Base-by-base conservation (phyloP, 208 protist species). In the Crithidia fasciculata region DNA sequence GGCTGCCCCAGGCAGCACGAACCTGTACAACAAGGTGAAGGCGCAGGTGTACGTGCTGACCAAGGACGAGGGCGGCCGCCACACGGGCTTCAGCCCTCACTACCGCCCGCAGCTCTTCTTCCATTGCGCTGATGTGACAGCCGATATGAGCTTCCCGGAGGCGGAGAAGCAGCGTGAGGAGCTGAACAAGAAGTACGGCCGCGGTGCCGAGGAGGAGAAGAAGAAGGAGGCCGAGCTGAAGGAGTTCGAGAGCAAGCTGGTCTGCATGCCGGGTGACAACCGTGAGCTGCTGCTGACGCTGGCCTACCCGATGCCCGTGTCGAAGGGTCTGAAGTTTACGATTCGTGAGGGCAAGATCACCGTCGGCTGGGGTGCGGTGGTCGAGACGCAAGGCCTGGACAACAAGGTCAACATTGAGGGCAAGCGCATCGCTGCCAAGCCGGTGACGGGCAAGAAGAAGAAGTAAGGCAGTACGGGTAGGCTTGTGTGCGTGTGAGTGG, bases 181-280 rank as follows among this genome's bases (percentile, higher is more conserved):
- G 82, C 85, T 95, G 37, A 87, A 73, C 64, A 96, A 96, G 78
- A 92, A 88, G 78, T 84, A 90, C 76, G 89, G 90, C 69, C 86
- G 85, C 61, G 89, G 91, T 55, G 76, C 83, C 4, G 89, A 95
- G 71, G 93, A 82, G 36, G 78, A 95, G 37, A 94, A 94, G 86
- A 92, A 94, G 84, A 86, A 84, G 67, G 90, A 88, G 36, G 85
- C 88, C 12, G 85, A 94, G 72, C 63, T 95, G 68, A 93, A 90
- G 69, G 90, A 95, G 68, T 80, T 89, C 67, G 90, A 96, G 80
- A 89, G 85, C 76, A 92, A 95, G 71, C 81, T 98, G 63, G 98
- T 99, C 78, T 98, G 97, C 71, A 99, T 99, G 97, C 99, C 99
- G 49, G 99, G 99, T 67, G 98, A 99, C 82, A 99, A 98, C 80